Conservation (phyloP, 2,329 filamentous ascomycete genomes). For the Kalmusia sp. region DNA sequence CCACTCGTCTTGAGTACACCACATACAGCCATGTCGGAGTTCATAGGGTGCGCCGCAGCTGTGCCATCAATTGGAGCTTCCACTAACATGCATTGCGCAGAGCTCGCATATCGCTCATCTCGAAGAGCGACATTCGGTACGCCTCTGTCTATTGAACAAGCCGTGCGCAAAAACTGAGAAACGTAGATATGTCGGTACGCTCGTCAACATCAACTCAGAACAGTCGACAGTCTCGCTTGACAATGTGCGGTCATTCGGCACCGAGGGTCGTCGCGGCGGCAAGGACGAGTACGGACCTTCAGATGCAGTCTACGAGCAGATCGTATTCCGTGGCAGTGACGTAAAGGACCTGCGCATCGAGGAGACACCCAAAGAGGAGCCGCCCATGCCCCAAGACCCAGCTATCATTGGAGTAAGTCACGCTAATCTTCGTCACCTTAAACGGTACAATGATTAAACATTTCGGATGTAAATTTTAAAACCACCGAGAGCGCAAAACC, state of each 20-base stretch:
- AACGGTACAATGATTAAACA: slow-evolving; percentile 80
- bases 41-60: slow-evolving; percentile 61
- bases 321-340: slow-evolving; percentile 97
- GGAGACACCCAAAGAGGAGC: slow-evolving; percentile 74
- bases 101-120: slow-evolving; percentile 94
- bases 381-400: slow-evolving; percentile 88
- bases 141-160: slow-evolving; percentile 41
- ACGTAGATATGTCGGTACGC: slow-evolving; percentile 86
- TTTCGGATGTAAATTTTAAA: slow-evolving; percentile 93
- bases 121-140: slow-evolving; percentile 95
- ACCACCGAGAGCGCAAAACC: slow-evolving; percentile 93
- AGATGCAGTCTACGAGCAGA: slow-evolving; percentile 95
- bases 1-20: slow-evolving; percentile 29
- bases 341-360: slow-evolving; percentile 98
- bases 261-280: slow-evolving; percentile 84
- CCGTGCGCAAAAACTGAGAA: slow-evolving; percentile 12
- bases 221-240: slow-evolving; percentile 96
- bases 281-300: slow-evolving; percentile 84
- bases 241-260: slow-evolving; percentile 93
- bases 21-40: slow-evolving; percentile 62
- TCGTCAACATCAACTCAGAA: slow-evolving; percentile 98
- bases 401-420: slow-evolving; percentile 94
- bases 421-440: slow-evolving; percentile 17
- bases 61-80: slow-evolving; percentile 44
- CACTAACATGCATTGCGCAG: slow-evolving; percentile 57